Base-by-base conservation (phyloP, 352 stramenopile species). In the Thalassiosira ordinaria region DNA sequence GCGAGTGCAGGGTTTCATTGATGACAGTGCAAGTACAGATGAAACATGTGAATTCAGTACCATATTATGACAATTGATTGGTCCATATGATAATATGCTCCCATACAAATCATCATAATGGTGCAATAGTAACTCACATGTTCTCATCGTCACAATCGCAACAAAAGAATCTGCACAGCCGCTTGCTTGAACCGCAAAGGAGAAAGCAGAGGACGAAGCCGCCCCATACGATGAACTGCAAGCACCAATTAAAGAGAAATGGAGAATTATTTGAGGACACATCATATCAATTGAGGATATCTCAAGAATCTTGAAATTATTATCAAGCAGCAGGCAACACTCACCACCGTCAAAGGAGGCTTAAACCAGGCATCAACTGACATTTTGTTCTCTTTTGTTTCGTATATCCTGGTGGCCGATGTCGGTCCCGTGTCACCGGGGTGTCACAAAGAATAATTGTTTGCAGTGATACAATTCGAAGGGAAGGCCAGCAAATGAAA, bases 211-310 rank as follows among this genome's bases (percentile, higher is more conserved):
- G 11, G 9, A 47, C 11, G 11, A 47, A 47, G 39, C 39, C 39
- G 39, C 39, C 39, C 39, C 39, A 47, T 16, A 47, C 39, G 39
- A 47, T 47, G 39, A 47, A 47, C 39, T 47, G 39, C 13, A 47
- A 47, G 18, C 4, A 16, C 39, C 14, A 11, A 11, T 5, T 47
- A 16, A 20, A 16, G 4, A 47, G 39, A 47, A 18, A 47, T 7
- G 39, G 11, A 11, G 33, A 41, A n/a, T n/a, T n/a, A n/a, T n/a
- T n/a, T n/a, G n/a, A n/a, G n/a, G n/a, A n/a, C n/a, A n/a, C n/a
- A n/a, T n/a, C n/a, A n/a, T n/a, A n/a, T n/a, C n/a, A n/a, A n/a
- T n/a, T n/a, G n/a, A n/a, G n/a, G n/a, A n/a, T n/a, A n/a, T n/a
- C n/a, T n/a, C n/a, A n/a, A n/a, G n/a, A n/a, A n/a, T n/a, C n/a